Evolutionary conservation across 2,329 filamentous ascomycete genomes (phyloP), one percentile per base, ranked within the genome.

Genomic region (Sphaceloma murrayae): DNA sequence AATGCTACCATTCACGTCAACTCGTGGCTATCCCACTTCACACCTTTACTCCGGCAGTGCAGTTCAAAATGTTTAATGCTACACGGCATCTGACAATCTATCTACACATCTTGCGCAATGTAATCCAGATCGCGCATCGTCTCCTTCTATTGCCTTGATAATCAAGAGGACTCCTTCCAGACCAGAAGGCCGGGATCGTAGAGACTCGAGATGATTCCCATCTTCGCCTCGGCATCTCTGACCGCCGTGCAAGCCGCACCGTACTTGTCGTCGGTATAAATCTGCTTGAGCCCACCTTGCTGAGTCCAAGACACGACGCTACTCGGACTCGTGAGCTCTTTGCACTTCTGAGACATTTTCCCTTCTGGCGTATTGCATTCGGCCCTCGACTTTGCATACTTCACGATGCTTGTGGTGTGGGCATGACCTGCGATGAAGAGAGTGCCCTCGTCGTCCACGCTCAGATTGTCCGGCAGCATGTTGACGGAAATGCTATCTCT

Each of bases 361-460:
- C 43, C 47, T 27, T 40, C 21, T 26, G 45, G 27, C 17, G 47
- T 21, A 22, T 48, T 34, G 34, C 55, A 58, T n/a, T 48, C 39
- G 10, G 46, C 45, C 29, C 56, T 53, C 19, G 47, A 53, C 46
- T 52, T 48, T 2, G 51, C 49, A 3, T 55, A 48, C 8, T 50
- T 50, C 29, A 52, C 46, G 9, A 67, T 27, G 3, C 45, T 53
- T 4, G 59, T 58, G 4, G 59, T 54, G 40, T 61, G 61, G 1
- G 65, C 58, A 47, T 68, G 66, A 0, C 66, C 67, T 3, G 65
- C 62, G 11, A 67, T 55, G 2, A 67, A 50, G 2, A 69, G 45
- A n/a, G 51, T 61, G 4, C 64, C 64, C 1, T 55, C 47, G 0
- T 51, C 45, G 38, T 67, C 63, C 0, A 62, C 52, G 24, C 58